Base-by-base conservation (phyloP, 495 filamentous ascomycete species). In the Penicillium samsonianum region DNA sequence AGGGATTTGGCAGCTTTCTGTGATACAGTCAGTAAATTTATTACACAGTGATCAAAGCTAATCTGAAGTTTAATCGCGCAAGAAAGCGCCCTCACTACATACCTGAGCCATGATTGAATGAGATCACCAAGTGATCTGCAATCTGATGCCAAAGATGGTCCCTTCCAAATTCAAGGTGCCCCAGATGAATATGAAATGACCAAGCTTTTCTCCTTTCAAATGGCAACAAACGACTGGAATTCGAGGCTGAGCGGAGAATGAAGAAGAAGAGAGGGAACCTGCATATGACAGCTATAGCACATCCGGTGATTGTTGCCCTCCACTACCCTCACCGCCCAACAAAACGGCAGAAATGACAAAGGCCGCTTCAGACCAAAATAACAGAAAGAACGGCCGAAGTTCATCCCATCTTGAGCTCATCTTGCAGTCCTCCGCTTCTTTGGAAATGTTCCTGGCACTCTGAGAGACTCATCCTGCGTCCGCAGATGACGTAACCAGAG, bases 1-100 rank as follows among this genome's bases (percentile, higher is more conserved):
- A 91, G 85, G 61, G 91, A 86, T 79, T 98, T 98, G 69, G 88
- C 85, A 58, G 95, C 92, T 89, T 96, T 98, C 82, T 98, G 78
- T 38, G 7, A 20, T 9, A 16, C 0, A 50, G 57, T 65, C 45
- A 62, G 54, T n/a, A 67, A 30, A 31, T 8, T 50, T 33, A 16
- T 20, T 23, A 8, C 31, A 16, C 14, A 31, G 11, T 16, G 9
- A 7, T 30, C n/a, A 11, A 25, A 20, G 14, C 33, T 26, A 5
- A 33, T 8, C 25, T 12, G 25, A 19, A 51, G 44, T 42, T 23
- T 48, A 17, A 31, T 30, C 20, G 9, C 50, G 28, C 35, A 48
- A 40, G 14, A 28, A 33, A 37, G 16, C 17, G 25, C 2, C 14
- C n/a, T 41, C 40, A 55, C 22, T 63, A 55, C 62, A 63, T 57